Percentiles rank a stretch among this genome's conserved stretches.
Evolutionary conservation across 2,329 filamentous ascomycete genomes (phyloP).

Genomic region (Xylaria sp.): DNA sequence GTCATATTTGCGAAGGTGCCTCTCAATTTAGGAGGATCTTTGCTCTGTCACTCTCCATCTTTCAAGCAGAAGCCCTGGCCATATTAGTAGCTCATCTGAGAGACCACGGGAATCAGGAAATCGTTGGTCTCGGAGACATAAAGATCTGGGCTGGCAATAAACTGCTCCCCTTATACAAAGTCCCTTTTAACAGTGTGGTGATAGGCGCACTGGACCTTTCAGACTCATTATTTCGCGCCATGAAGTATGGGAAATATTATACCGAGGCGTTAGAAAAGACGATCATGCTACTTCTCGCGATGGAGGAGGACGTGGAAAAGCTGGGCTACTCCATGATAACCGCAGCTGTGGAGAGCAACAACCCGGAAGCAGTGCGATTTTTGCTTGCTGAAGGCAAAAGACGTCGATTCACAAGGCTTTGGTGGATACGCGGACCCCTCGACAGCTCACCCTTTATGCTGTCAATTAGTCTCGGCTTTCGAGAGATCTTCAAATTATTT

Average conservation of each 20-base stretch:
- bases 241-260: not conserved
- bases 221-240: not conserved
- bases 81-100: not conserved
- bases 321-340: conserved; percentile 3
- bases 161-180: not conserved
- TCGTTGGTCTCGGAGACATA: not conserved
- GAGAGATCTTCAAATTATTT: not conserved
- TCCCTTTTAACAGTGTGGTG: not conserved
- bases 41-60: not conserved
- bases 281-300: not conserved
- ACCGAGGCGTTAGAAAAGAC: not conserved
- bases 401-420: not conserved
- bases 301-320: not conserved
- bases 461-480: not conserved
- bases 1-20: not conserved
- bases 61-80: not conserved
- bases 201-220: not conserved
- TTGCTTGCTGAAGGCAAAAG: not conserved
- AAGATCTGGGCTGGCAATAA: not conserved
- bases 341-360: not conserved
- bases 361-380: not conserved
- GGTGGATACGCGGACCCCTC: not conserved
- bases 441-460: not conserved
- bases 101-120: not conserved
- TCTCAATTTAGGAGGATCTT: not conserved